Base-by-base conservation (phyloP, 1,284 basidiomycete species). In the Microbotryum silenes-acaulis region DNA sequence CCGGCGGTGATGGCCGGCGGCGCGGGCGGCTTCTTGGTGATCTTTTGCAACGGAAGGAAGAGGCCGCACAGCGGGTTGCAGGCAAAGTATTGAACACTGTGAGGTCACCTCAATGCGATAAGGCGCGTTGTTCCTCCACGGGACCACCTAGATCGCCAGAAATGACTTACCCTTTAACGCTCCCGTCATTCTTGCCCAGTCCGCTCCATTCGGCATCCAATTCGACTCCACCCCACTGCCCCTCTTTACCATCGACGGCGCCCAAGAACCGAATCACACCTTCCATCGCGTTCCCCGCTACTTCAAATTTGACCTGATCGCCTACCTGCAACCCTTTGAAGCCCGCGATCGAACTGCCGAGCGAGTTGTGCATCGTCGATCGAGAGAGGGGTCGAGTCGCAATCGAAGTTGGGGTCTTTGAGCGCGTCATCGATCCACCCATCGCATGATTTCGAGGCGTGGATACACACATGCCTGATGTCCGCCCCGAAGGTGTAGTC, bases 131-230 rank as follows among this genome's bases (percentile, higher is more conserved):
- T 42, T 16, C 16, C 37, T 42, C 16, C 14, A 42, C 14, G 16
- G 37, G 33, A n/a, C 12, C 65, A 56, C 54, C 53, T 46, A 50
- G 46, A 33, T 31, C 27, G 7, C 46, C 51, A 62, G 37, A 56
- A 6, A 2, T 4, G 14, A 74, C 89, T 79, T 73, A 94, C 91
- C 89, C 89, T 67, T 81, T 82, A 4, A 96, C 91, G 51, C 83
- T 83, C 23, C 94, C 94, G 72, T 97, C 85, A 72, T 98, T 98
- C 79, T 97, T 97, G 2, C 94, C 94, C 74, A 88, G 88, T n/a
- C 94, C 92, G 18, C 80, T 76, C 72, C 90, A 93, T 2, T 87
- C 87, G 46, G 85, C 86, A 67, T 82, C 78, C n/a, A 97, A 79
- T 75, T 94, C 89, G 20, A 97, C 88, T 33, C 91, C 91, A 29